Base-by-base conservation (phyloP, 768 basidiomycete genomes). In the Vishniacozyma victoriae region DNA sequence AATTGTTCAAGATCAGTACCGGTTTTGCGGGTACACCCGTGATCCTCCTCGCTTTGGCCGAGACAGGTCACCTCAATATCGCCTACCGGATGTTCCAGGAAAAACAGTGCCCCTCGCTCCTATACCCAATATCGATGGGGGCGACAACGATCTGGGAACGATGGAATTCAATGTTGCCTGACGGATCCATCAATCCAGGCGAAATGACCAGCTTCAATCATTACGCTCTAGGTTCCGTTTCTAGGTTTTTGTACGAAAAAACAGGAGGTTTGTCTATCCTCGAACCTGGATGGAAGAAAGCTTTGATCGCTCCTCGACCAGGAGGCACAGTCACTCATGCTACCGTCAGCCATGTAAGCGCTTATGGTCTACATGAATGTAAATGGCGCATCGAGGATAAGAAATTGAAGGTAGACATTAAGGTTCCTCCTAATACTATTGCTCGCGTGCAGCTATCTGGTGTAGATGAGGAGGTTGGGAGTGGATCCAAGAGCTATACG, bases 11-110 rank as follows among this genome's bases (percentile, higher is more conserved):
- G 26, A 45, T 70, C 20, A 35, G 48, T 2, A 70, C 69, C 7
- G 69, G 69, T 5, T 70, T 70, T 41, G 69, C 69, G 15, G 69
- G 64, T 9, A 70, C 69, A 26, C 69, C 67, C 1, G 48, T 58
- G 36, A 59, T 70, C 19, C 60, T 70, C 1, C 52, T 54, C 24
- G 55, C 59, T 5, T 46, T 70, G 3, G 52, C 52, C 18, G 49
- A 54, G 16, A 52, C 45, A 9, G 67, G 55, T 3, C 43, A 50
- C 5, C 46, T 62, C 1, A 55, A 57, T 4, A 29, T 60, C 16
- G 69, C 69, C 1, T 70, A 70, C 44, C 44, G 64, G 24, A 67
- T 67, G 64, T 46, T 67, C 2, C 64, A 67, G 38, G 64, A 61
- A 38, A 44, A 43, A 31, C 43, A 57, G 11, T 44, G 44, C 40